phyloP scores from a whole-genome alignment of 2,329 filamentous ascomycete genomes.

The Epichloe gansuensis region DNA sequence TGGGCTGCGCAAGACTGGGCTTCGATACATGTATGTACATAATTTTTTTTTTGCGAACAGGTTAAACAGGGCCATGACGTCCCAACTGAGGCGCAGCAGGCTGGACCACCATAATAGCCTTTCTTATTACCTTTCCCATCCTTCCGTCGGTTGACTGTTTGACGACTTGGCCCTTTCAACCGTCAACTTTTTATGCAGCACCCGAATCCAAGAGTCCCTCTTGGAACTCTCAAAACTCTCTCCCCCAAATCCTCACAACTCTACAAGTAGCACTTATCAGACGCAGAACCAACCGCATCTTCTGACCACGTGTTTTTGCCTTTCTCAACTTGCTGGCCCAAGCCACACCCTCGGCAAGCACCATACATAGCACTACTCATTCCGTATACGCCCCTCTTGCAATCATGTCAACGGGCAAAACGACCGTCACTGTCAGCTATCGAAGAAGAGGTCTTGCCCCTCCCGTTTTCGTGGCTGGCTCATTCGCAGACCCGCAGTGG shows the following conservation, averaged over 20 bases:
- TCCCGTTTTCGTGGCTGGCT: conserved; percentile 58
- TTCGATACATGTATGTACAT: too few species aligned
- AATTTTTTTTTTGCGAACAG: too few species aligned
- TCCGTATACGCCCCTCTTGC: not conserved
- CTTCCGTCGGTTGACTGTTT: not conserved
- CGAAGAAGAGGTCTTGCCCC: conserved; percentile 45
- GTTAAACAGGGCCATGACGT: not conserved
- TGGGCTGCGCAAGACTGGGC: too few species aligned
- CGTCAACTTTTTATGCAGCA: not conserved
- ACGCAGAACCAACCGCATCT: too few species aligned
- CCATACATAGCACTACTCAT: not conserved
- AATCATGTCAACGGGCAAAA: conserved; percentile 13
- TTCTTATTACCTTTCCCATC: not conserved
- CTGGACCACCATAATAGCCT: not conserved
- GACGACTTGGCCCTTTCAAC: not conserved
- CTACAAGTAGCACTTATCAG: too few species aligned
- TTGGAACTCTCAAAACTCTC: too few species aligned
- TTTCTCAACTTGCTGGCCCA: not conserved
- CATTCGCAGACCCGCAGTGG: conserved; percentile 57
- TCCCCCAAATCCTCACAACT: too few species aligned
- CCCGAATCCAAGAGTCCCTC: not conserved
- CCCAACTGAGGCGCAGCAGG: not conserved
- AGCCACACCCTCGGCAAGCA: not conserved
- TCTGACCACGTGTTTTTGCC: too few species aligned
- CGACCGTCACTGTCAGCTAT: conserved; percentile 47